A percentile compares a stretch with the other conserved stretches of the same genome.
These are phyloP conservation scores for Eucalyptus shirleyi DNA, from an alignment of 345 rosid genomes.

Conservation along the genomic window DNA sequence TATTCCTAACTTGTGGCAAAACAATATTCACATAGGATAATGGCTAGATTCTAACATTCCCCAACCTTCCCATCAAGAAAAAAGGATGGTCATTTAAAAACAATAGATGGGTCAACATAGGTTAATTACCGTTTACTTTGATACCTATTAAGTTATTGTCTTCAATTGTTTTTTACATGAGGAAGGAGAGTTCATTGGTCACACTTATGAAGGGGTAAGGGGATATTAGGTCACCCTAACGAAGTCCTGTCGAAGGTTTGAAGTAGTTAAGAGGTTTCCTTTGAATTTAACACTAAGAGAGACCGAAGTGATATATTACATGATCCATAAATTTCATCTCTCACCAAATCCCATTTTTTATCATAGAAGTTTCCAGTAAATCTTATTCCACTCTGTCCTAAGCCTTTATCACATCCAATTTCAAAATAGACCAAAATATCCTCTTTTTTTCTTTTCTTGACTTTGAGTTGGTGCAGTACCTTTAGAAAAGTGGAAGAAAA, in stretches of 20 bases:
- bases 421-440: not conserved
- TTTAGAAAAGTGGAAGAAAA: too few relatives aligned
- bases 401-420: not conserved
- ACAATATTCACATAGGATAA: not conserved
- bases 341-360: rapidly evolving
- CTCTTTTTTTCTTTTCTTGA: not conserved
- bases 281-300: not conserved
- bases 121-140: not conserved
- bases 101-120: not conserved
- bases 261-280: not conserved
- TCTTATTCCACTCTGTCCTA: not conserved
- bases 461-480: not conserved
- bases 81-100: not conserved
- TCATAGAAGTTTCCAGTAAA: not conserved
- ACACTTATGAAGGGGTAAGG: not conserved
- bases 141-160: not conserved
- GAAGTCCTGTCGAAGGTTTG: not conserved
- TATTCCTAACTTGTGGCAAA: not conserved
- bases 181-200: not conserved
- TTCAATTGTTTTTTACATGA: not conserved
- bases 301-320: rapidly evolving
- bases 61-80: not conserved
- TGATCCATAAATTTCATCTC: not conserved
- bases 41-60: not conserved
- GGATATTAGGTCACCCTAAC: not conserved